Percentiles rank a stretch among this genome's conserved stretches.
Conservation (phyloP, 177 flowering plant genomes). For the Vitis hybrid region DNA sequence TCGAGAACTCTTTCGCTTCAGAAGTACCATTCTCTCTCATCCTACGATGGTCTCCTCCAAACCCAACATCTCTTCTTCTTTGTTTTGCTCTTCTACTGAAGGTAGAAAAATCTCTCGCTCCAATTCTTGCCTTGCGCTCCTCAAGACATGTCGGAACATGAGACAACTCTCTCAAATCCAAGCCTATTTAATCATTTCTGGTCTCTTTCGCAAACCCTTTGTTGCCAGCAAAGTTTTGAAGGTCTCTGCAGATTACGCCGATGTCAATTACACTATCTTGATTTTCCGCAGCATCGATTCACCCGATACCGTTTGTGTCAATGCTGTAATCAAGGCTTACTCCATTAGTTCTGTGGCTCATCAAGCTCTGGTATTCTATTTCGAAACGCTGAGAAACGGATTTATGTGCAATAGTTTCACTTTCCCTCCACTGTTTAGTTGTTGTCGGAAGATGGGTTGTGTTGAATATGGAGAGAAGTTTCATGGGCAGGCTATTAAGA, state of each 20-base stretch:
- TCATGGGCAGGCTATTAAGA: slow-evolving; percentile 61
- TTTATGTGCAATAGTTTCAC: slow-evolving; percentile 54
- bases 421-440: slow-evolving; percentile 48
- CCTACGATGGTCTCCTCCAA: slow-evolving; percentile 9
- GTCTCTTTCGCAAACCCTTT: slow-evolving; percentile 43
- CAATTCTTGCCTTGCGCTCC: slow-evolving; percentile 20
- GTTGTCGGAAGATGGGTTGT: slow-evolving; percentile 38
- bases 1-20: slow-evolving; percentile 27
- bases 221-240: slow-evolving; percentile 41
- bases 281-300: slow-evolving; percentile 35
- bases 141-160: slow-evolving; percentile 32
- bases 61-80: slow-evolving; percentile 1
- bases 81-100: slow-evolving; percentile 1
- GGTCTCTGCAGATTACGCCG: slow-evolving; percentile 31
- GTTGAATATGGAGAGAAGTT: slow-evolving; percentile 38
- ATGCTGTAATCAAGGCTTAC: slow-evolving; percentile 53
- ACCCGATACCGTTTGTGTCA: slow-evolving; percentile 49
- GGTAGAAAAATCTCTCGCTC: slow-evolving; percentile 5
- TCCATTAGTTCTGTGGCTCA: slow-evolving; percentile 27
- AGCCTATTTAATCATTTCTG: slow-evolving; percentile 50
- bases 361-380: slow-evolving; percentile 45
- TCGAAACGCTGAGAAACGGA: slow-evolving; percentile 44
- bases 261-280: slow-evolving; percentile 37
- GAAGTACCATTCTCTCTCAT: slow-evolving; percentile 17
- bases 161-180: slow-evolving; percentile 58